phyloP scores from a whole-genome alignment of 73 alveolate genomes.

The Tetrahymena elliotti region DNA sequence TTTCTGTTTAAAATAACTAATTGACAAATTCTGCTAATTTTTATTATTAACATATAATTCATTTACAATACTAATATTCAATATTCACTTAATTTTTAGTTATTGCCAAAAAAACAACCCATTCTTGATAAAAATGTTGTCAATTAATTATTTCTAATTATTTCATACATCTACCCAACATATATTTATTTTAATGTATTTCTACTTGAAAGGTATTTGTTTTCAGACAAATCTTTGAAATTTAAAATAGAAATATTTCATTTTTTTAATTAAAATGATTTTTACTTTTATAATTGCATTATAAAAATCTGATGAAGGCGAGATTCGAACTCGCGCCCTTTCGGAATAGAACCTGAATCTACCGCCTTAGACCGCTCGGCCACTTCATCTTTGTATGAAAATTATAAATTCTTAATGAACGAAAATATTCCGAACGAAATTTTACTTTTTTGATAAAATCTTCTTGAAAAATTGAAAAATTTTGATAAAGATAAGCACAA shows the following conservation, averaged over 20 bases:
- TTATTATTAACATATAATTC: too few relatives aligned
- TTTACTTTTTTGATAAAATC: background rate
- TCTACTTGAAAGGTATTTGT: too few relatives aligned
- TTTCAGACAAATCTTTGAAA: too few relatives aligned
- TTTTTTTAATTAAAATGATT: too few relatives aligned
- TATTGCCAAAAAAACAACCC: too few relatives aligned
- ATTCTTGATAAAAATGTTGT: background rate
- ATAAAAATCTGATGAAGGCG: background rate
- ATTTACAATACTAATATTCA: too few relatives aligned
- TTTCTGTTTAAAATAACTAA: background rate
- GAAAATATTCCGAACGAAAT: background rate
- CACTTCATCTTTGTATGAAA: background rate
- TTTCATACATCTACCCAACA: too few relatives aligned
- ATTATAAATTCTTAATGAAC: background rate
- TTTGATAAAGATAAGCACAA: background rate
- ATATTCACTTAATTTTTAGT: background rate
- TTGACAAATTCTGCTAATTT: background rate
- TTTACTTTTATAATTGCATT: too few relatives aligned
- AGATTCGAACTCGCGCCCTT: constrained; percentile 4
- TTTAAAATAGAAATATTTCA: too few relatives aligned
- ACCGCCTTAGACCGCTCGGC: constrained; percentile 7
- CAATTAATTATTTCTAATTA: too few relatives aligned
- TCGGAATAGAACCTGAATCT: constrained; percentile 1
- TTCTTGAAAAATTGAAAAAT: background rate
- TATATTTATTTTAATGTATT: too few relatives aligned